Evolutionary conservation across 2,329 filamentous ascomycete species (phyloP), one percentile per base, ranked within the genome.

Genomic region (Ceratocystis eucalypticola): DNA sequence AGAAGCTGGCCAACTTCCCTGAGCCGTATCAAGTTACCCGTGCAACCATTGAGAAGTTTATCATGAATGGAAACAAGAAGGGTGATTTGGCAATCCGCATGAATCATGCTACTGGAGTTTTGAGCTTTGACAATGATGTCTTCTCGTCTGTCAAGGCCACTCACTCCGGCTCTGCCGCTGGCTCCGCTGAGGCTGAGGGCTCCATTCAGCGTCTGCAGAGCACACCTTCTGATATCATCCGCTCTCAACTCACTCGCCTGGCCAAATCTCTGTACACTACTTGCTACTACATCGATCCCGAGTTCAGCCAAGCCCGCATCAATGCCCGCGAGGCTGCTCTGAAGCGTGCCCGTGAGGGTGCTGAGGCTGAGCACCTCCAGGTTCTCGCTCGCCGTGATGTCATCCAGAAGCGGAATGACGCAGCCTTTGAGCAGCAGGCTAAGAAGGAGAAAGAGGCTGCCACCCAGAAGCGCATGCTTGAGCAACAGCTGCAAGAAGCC

Each of bases 11-110:
- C 69, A 84, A 94, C 74, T 99, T 99, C 82, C 94, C 94, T 8
- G 92, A 96, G 75, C 91, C 94, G 53, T 97, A 95, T 84, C 88
- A 96, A 78, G 91, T 97, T 71, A 88, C 84, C 70, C 87, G 89
- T 65, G 86, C 88, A 70, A 96, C 90, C 69, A 95, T 99, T 71
- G 94, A 99, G 82, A 99, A 97, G 80, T 99, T 99, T 82, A 97
- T 99, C 82, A 99, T 99, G 94, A 99, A 99, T 77, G 94, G 94
- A 70, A 97, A 96, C 84, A 99, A 99, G 86, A 99, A 99, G 84
- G 94, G 94, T 67, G 94, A 99, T 72, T 83, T 99, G 59, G 89
- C 94, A 65, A 95, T 99, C 72, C 91, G 94, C 69, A 91, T 97
- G 77, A 90, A 97, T 74, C 94, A 99, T 75, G 91, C 91, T 69